Conservation (phyloP, 176 grass and related monocot genomes). For the Canna indica region DNA sequence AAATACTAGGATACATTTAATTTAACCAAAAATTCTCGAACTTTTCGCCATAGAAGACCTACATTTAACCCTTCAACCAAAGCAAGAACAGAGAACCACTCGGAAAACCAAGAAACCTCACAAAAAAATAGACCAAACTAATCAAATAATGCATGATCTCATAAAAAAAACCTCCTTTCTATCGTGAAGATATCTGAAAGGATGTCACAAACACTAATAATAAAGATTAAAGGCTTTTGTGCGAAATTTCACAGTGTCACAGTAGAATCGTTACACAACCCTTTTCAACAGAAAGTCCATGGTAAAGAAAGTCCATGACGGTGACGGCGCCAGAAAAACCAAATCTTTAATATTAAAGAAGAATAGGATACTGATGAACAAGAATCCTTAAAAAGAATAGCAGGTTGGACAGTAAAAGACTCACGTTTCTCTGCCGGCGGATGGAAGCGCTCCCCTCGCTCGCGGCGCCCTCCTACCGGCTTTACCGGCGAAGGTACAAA, state of each 20-base stretch:
- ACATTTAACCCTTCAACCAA: neutral
- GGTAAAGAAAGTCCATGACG: too few relatives aligned
- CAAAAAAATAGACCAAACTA: neutral
- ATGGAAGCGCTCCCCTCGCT: neutral
- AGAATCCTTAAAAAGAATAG: neutral
- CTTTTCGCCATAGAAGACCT: neutral
- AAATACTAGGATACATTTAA: neutral
- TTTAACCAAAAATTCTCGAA: neutral
- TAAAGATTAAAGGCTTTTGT: neutral
- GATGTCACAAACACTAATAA: neutral
- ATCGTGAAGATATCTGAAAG: neutral
- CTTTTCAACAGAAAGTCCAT: too few relatives aligned
- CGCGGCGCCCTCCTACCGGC: neutral
- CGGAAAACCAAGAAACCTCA: neutral
- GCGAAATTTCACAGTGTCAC: neutral
- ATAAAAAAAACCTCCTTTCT: neutral
- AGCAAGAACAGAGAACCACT: neutral
- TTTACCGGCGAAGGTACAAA: neutral
- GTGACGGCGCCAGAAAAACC: too few relatives aligned
- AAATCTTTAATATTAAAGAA: too few relatives aligned
- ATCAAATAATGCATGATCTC: too few relatives aligned
- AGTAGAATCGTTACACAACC: too few relatives aligned
- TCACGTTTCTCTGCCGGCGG: neutral
- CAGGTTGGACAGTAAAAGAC: neutral
- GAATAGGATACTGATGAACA: neutral